Conservation (phyloP, 129 eudicot species). For the Centaurea solstitialis region DNA sequence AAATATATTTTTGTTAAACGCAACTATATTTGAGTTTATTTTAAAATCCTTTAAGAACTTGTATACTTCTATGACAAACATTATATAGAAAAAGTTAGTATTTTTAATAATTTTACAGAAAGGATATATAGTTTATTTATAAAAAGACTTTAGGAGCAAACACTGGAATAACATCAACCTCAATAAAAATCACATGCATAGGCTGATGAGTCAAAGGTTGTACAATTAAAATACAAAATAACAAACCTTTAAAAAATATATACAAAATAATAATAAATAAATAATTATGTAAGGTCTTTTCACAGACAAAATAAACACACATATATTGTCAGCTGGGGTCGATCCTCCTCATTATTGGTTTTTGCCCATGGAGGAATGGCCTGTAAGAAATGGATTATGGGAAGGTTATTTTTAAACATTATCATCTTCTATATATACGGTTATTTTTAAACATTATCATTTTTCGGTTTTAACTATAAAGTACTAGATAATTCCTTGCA, state of each 20-base stretch:
- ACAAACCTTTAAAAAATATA: too few species aligned
- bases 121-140: background rate
- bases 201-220: conserved; percentile 42
- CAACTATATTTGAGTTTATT: too few species aligned
- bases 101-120: background rate
- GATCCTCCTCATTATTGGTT: conserved; percentile 37
- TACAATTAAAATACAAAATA: conserved; percentile 10
- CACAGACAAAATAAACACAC: conserved; percentile 23
- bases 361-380: conserved; percentile 28
- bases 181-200: conserved; percentile 41
- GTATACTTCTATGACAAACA: background rate
- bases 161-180: conserved; percentile 43
- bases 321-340: conserved; percentile 27
- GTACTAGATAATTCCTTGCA: too few species aligned
- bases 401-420: too few species aligned
- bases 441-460: too few species aligned
- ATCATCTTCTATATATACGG: too few species aligned
- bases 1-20: too few species aligned
- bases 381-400: too few species aligned
- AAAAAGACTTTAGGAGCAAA: conserved; percentile 21
- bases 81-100: background rate
- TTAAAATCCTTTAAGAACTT: background rate
- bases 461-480: too few species aligned
- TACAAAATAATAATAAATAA: background rate
- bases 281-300: conserved; percentile 14